phyloP scores from a whole-genome alignment of 495 filamentous ascomycete genomes.

The Talaromyces trachyspermus region DNA sequence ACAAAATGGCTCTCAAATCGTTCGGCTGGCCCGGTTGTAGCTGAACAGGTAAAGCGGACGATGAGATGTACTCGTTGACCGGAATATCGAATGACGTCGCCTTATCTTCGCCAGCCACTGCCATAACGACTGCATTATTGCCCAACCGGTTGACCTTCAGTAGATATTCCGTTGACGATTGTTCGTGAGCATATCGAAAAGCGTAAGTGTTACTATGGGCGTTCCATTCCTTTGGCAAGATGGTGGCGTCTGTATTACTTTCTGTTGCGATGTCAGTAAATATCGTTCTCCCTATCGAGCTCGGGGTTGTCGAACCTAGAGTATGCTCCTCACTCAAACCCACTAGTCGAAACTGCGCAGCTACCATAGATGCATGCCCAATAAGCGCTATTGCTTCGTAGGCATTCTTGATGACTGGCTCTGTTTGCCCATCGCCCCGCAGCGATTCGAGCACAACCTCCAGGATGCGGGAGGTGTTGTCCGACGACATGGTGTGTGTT shows the following conservation, averaged over 20 bases:
- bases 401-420: constrained; percentile 57
- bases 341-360: constrained; percentile 72
- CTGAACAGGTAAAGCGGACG: constrained; percentile 48
- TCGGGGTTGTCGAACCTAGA: constrained; percentile 39
- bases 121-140: constrained; percentile 74
- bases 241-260: constrained; percentile 20
- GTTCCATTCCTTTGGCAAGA: constrained; percentile 79
- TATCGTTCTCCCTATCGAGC: not conserved
- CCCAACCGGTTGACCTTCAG: constrained; percentile 77
- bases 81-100: constrained; percentile 70
- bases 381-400: constrained; percentile 84
- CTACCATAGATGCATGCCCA: constrained; percentile 73
- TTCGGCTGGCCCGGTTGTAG: constrained; percentile 24
- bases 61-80: constrained; percentile 68
- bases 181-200: constrained; percentile 85
- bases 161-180: constrained; percentile 80
- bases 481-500: constrained; percentile 17
- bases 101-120: constrained; percentile 71
- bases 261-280: not conserved
- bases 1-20: constrained; percentile 61
- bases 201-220: constrained; percentile 53
- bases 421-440: constrained; percentile 14
- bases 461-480: constrained; percentile 24
- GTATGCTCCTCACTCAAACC: constrained; percentile 76
- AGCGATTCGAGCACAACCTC: constrained; percentile 28